Evolutionary conservation across 1,284 basidiomycete species (phyloP), one percentile per base, ranked within the genome.

Genomic region (Ceratorhiza oryzae-sativae): DNA sequence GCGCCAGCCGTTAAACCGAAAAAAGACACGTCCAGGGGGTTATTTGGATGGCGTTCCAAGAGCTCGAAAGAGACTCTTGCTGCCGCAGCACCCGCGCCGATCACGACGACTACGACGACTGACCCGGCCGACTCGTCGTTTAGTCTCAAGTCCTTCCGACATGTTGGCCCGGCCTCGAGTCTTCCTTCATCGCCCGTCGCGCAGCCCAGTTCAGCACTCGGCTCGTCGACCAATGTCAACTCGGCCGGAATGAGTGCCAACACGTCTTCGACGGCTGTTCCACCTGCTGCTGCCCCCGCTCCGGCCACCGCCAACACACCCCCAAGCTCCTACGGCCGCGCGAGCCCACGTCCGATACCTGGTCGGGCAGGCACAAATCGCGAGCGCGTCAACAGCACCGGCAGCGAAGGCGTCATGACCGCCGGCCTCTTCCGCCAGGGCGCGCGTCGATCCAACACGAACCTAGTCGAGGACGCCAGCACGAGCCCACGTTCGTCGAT

Each of bases 91-190:
- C 53, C 53, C 2, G 30, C 27, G 30, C 30, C 34, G 15, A 32
- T 36, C 53, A 3, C 8, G 4, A 56, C 34, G 18, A 30, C 53
- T 15, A 3, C 8, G 4, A 56, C 34, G 18, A 30, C 53, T 15
- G 53, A 56, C 53, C 53, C 53, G 27, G 30, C 62, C 62, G 62
- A 65, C 25, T 49, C 45, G 48, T 65, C 60, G 25, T 62, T 65
- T 45, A 65, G 62, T 27, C 62, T 65, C 46, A 65, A 65, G 48
- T 65, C 62, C 27, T 65, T 65, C 53, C 25, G 62, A 15, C 62
- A 65, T 65, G 62, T 65, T 53, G 62, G 62, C 27, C 60, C 41
- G 2, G 53, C 53, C 9, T 10, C 9, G 9, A 23, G 27, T 27
- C n/a, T 56, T 48, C 60, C 60, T 39, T 32, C 60, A 2, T 62